Percentiles rank a stretch among this genome's conserved stretches.
Evolutionary conservation across 164 flowering plant species (phyloP).

Genomic region (Protea cynaroides): DNA sequence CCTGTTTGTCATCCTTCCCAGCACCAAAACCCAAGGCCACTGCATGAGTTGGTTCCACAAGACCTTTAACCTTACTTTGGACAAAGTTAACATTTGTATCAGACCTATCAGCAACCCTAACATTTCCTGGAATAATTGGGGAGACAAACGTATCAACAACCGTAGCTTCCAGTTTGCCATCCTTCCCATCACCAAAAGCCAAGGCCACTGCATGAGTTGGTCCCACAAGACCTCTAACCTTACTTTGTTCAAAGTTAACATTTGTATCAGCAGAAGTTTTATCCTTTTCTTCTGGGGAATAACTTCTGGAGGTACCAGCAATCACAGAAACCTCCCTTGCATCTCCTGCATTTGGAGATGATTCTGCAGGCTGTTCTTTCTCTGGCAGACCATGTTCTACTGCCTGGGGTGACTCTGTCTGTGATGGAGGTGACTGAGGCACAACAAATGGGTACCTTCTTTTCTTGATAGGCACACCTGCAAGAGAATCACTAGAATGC

Average conservation of each 20-base stretch:
- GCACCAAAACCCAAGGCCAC: slow-evolving; percentile 13
- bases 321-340: slow-evolving; percentile 8
- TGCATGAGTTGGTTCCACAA: slow-evolving; percentile 11
- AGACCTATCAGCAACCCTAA: too few relatives aligned
- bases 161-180: slow-evolving; percentile 6
- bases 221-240: slow-evolving; percentile 11
- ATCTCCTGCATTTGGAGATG: slow-evolving; percentile 16
- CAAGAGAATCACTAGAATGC: slow-evolving; percentile 34
- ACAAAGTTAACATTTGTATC: slow-evolving; percentile 11
- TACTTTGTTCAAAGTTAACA: slow-evolving; percentile 10
- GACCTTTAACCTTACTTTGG: slow-evolving; percentile 7
- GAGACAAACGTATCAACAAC: slow-evolving; percentile 3
- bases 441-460: slow-evolving; percentile 34
- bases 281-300: slow-evolving; percentile 13
- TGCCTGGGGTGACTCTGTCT: slow-evolving; percentile 13
- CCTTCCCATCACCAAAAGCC: slow-evolving; percentile 14
- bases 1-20: slow-evolving; percentile 7
- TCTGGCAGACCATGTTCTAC: slow-evolving; percentile 16
- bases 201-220: slow-evolving; percentile 6
- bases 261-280: slow-evolving; percentile 13
- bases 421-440: slow-evolving; percentile 33
- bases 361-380: slow-evolving; percentile 19
- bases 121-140: slow-evolving; percentile 7
- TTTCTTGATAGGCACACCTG: slow-evolving; percentile 61
- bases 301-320: slow-evolving; percentile 12